Evolutionary conservation across 768 basidiomycete species (phyloP).

Genomic region (Mrakia blollopis): DNA sequence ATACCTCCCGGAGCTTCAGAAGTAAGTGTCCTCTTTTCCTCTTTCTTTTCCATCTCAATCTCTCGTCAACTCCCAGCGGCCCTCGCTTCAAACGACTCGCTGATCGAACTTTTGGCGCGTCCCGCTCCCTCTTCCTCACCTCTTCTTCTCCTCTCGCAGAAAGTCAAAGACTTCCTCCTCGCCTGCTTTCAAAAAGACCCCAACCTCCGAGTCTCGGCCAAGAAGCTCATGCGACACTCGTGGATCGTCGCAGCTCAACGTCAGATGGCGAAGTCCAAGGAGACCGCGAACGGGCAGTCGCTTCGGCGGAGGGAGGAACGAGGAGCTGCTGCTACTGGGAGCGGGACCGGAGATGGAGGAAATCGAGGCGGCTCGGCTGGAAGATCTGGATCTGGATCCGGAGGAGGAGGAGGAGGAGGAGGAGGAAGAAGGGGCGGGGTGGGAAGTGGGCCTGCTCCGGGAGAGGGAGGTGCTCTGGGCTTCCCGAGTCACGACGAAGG

Average conservation of each 20-base stretch:
- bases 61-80: too few relatives aligned
- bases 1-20: constrained; percentile 93
- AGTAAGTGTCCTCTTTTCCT: too few relatives aligned
- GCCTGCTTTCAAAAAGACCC: constrained; percentile 98
- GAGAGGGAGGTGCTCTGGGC: neutral
- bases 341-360: neutral
- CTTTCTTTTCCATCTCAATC: too few relatives aligned
- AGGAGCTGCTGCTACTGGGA: constrained; percentile 33
- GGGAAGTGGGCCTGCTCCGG: neutral
- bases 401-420: constrained; percentile 10
- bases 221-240: constrained; percentile 84
- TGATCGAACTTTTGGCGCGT: too few relatives aligned
- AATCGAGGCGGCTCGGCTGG: constrained; percentile 37
- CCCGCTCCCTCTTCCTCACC: neutral
- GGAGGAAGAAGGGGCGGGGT: constrained; percentile 39
- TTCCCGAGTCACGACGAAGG: constrained; percentile 88
- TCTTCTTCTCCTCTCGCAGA: constrained; percentile 41
- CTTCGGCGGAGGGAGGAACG: constrained; percentile 21
- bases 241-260: constrained; percentile 89
- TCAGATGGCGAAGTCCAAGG: constrained; percentile 52
- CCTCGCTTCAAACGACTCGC: neutral
- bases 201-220: constrained; percentile 87
- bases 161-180: constrained; percentile 92
- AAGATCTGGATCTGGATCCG: constrained; percentile 26
- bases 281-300: constrained; percentile 18